A percentile compares a stretch with the other conserved stretches of the same genome.
These are phyloP conservation scores for Fonsecaea multimorphosa DNA, from an alignment of 2,329 filamentous ascomycete species.

Conservation along the genomic window DNA sequence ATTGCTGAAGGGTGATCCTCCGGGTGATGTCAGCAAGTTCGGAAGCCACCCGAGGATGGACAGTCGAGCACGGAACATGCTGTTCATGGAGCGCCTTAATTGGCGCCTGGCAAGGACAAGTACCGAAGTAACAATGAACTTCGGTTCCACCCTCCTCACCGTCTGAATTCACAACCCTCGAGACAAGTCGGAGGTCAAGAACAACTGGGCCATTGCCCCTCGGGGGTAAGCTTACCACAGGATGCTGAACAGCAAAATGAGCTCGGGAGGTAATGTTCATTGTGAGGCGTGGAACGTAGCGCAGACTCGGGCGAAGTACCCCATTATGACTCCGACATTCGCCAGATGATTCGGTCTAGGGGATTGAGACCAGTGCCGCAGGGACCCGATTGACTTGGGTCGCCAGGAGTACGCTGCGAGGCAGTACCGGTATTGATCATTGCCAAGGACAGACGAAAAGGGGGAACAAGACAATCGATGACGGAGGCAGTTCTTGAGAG, in stretches of 20 bases:
- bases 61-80: background rate
- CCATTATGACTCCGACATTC: background rate
- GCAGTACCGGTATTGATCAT: too few species aligned
- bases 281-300: background rate
- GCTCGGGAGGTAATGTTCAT: background rate
- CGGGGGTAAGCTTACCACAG: background rate
- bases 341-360: background rate
- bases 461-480: too few species aligned
- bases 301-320: background rate
- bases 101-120: background rate
- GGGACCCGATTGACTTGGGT: too few species aligned
- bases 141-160: background rate
- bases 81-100: background rate
- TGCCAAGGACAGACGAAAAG: too few species aligned
- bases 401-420: too few species aligned
- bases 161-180: background rate
- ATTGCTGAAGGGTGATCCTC: too few species aligned
- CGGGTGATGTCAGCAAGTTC: background rate
- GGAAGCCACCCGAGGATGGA: background rate
- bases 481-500: too few species aligned
- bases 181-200: background rate
- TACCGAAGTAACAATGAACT: background rate
- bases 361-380: background rate
- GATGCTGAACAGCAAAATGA: background rate
- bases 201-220: background rate